A percentile compares a stretch with the other conserved stretches of the same genome.
phyloP scores from a whole-genome alignment of 2,329 filamentous ascomycete genomes.

The Fusarium citri region DNA sequence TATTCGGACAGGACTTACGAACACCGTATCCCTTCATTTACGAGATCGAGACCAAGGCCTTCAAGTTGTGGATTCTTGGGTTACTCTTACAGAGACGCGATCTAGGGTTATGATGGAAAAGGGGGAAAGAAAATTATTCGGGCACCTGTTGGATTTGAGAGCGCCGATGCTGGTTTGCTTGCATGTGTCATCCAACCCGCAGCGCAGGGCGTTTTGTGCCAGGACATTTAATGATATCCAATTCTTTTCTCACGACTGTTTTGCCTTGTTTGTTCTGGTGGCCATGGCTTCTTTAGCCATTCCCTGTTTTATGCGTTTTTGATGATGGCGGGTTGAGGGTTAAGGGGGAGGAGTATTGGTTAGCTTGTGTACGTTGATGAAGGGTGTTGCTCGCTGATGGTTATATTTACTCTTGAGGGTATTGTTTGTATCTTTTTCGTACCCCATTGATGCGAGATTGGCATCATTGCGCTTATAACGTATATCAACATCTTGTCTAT shows the following conservation, averaged over 20 bases:
- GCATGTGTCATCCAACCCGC: slow-evolving; percentile 35
- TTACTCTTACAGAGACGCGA: slow-evolving; percentile 30
- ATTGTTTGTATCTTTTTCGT: slow-evolving; percentile 21
- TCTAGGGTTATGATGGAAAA: slow-evolving; percentile 18
- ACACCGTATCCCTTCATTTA: slow-evolving; percentile 15
- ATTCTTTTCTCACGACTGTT: slow-evolving; percentile 35
- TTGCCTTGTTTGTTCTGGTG: slow-evolving; percentile 11
- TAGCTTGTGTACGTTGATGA: slow-evolving; percentile 34
- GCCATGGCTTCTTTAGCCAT: slow-evolving; percentile 5
- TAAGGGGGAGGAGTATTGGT: slow-evolving; percentile 39
- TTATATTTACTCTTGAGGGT: slow-evolving; percentile 18
- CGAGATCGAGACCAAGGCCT: slow-evolving; percentile 14
- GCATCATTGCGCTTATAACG: slow-evolving; percentile 9
- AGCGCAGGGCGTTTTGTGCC: slow-evolving; percentile 45
- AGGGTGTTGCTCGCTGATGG: slow-evolving; percentile 14
- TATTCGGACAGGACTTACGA: slow-evolving; percentile 17
- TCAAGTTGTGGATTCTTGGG: slow-evolving; percentile 21
- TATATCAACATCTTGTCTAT: slow-evolving; percentile 6
- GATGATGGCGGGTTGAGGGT: slow-evolving; percentile 4
- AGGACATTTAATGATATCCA: slow-evolving; percentile 51
- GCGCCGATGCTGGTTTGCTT: slow-evolving; percentile 32
- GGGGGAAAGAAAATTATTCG: slow-evolving; percentile 24
- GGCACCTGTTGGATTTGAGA: slow-evolving; percentile 41
- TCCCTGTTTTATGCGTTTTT: slow-evolving; percentile 17
- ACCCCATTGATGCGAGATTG: slow-evolving; percentile 6